Percentiles rank a stretch among this genome's conserved stretches.
Evolutionary conservation across 495 filamentous ascomycete genomes (phyloP).

Genomic region (Amorphotheca resinae): DNA sequence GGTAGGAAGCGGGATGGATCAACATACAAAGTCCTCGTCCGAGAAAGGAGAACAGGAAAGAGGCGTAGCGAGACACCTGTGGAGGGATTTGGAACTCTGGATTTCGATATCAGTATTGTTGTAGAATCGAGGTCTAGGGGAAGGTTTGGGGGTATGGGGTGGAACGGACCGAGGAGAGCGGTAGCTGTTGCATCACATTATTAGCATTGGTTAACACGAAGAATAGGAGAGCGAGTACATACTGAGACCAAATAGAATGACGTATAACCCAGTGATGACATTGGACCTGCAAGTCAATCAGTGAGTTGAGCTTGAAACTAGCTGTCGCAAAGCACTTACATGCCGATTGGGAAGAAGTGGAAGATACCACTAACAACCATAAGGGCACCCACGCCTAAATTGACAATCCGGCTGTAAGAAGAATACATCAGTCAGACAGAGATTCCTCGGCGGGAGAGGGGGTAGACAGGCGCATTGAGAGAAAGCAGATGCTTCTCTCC

Average conservation of each 20-base stretch:
- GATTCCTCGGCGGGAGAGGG: background rate
- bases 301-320: slow-evolving; percentile 19
- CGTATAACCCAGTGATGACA: slow-evolving; percentile 70
- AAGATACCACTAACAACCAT: slow-evolving; percentile 85
- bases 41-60: slow-evolving; percentile 94
- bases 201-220: slow-evolving; percentile 8
- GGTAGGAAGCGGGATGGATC: background rate
- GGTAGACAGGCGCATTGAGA: slow-evolving; percentile 3
- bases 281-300: slow-evolving; percentile 35
- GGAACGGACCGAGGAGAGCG: slow-evolving; percentile 37
- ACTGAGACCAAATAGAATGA: slow-evolving; percentile 85
- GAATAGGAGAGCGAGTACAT: slow-evolving; percentile 25
- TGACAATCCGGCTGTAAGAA: slow-evolving; percentile 72
- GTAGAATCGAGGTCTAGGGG: background rate
- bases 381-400: slow-evolving; percentile 73
- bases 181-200: too few species aligned
- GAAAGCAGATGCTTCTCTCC: background rate
- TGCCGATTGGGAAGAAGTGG: slow-evolving; percentile 63
- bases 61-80: slow-evolving; percentile 83
- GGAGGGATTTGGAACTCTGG: slow-evolving; percentile 88
- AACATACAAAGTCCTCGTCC: slow-evolving; percentile 87
- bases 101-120: slow-evolving; percentile 7
- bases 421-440: slow-evolving; percentile 19
- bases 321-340: slow-evolving; percentile 18
- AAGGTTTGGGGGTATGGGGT: background rate